These are phyloP conservation scores for Aspergillus sojae DNA, from an alignment of 2,329 filamentous ascomycete species.

Conservation along the genomic window DNA sequence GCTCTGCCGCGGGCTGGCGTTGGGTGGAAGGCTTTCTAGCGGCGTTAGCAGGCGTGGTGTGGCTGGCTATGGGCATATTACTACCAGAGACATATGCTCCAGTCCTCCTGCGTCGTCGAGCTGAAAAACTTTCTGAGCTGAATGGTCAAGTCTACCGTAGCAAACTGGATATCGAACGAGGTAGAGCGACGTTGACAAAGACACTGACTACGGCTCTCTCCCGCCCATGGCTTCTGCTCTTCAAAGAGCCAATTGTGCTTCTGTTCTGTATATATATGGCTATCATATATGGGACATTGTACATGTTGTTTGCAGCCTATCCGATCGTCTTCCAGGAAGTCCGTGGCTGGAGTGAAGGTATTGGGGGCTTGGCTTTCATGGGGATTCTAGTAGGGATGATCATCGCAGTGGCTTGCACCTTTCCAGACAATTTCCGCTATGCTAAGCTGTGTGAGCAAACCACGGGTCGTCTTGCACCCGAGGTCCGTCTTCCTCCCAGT, in stretches of 20 bases:
- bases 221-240: constrained; percentile 45
- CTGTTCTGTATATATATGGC: constrained; percentile 28
- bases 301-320: constrained; percentile 24
- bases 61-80: constrained; percentile 31
- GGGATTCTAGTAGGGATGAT: constrained; percentile 47
- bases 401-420: constrained; percentile 40
- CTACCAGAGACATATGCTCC: constrained; percentile 44
- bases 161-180: constrained; percentile 37
- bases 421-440: constrained; percentile 41
- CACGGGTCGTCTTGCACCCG: constrained; percentile 50
- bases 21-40: constrained; percentile 67
- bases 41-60: constrained; percentile 63
- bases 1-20: constrained; percentile 64
- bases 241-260: constrained; percentile 16
- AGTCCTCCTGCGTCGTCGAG: constrained; percentile 51
- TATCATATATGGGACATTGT: constrained; percentile 21
- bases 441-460: constrained; percentile 25
- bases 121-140: constrained; percentile 47
- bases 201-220: constrained; percentile 48
- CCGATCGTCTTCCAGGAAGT: constrained; percentile 19
- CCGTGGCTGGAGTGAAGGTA: constrained; percentile 46
- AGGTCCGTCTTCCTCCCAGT: constrained; percentile 55
- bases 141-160: constrained; percentile 49
- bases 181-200: constrained; percentile 37
- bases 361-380: constrained; percentile 51